Conservation (phyloP, 257 asterid species). For the Solanum paucissectum region DNA sequence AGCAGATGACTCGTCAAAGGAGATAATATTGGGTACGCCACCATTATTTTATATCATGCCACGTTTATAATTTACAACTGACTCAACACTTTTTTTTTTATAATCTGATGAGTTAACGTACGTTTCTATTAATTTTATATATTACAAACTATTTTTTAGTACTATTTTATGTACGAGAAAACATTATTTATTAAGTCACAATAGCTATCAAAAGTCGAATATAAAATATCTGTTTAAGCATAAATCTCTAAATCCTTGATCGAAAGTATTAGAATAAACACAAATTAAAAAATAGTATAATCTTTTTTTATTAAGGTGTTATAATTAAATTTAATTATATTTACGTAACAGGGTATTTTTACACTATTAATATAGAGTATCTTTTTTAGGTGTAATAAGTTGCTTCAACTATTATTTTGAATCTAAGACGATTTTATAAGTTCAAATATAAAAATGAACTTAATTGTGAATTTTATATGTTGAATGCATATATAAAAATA, state of each 20-base stretch:
- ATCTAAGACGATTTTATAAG: too few species aligned
- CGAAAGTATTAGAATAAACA: neutral
- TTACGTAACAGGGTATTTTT: too few species aligned
- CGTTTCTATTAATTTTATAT: neutral
- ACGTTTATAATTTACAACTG: neutral
- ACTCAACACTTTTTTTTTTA: neutral
- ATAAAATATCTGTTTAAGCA: neutral
- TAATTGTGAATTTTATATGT: too few species aligned
- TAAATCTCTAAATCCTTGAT: neutral
- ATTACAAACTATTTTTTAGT: neutral
- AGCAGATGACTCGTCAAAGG: neutral
- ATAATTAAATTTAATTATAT: too few species aligned
- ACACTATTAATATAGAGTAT: neutral
- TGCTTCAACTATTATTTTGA: too few species aligned
- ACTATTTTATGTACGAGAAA: neutral
- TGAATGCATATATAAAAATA: too few species aligned
- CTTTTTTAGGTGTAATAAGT: too few species aligned
- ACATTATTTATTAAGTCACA: neutral
- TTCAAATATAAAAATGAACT: too few species aligned
- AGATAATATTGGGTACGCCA: neutral
- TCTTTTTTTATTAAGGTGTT: neutral
- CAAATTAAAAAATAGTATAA: neutral
- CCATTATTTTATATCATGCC: neutral
- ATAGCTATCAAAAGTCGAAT: neutral
- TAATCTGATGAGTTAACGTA: neutral